Evolutionary conservation across 176 grass and related monocot species (phyloP).

Genomic region (Otatea glauca): DNA sequence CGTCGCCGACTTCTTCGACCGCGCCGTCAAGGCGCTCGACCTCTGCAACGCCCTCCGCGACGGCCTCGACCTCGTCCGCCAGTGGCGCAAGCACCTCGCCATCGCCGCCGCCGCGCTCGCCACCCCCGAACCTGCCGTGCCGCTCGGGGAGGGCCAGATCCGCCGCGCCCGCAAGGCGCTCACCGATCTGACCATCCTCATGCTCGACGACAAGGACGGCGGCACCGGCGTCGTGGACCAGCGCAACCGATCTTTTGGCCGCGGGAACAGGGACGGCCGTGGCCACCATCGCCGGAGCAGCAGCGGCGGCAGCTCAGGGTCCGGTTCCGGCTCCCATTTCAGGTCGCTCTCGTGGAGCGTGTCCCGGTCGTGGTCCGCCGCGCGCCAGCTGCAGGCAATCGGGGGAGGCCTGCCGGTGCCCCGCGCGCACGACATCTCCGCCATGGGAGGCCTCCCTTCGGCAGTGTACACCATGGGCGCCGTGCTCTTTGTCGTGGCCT

Average conservation of each 20-base stretch:
- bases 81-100: conserved; percentile 72
- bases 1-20: conserved; percentile 87
- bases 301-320: conserved; percentile 63
- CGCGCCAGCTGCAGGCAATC: conserved; percentile 91
- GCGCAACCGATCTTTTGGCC: conserved; percentile 84
- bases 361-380: conserved; percentile 85
- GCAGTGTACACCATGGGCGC: conserved; percentile 70
- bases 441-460: conserved; percentile 61
- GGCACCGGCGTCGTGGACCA: conserved; percentile 48
- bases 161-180: conserved; percentile 87
- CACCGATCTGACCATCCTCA: conserved; percentile 89
- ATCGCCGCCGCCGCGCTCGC: conserved; percentile 65
- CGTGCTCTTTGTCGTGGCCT: conserved; percentile 66
- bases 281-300: conserved; percentile 69
- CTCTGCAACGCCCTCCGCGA: conserved; percentile 92
- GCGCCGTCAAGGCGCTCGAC: conserved; percentile 89
- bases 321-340: conserved; percentile 58
- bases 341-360: conserved; percentile 92
- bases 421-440: conserved; percentile 52
- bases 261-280: not conserved
- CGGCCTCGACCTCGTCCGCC: conserved; percentile 78
- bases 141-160: conserved; percentile 75
- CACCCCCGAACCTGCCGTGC: not conserved
- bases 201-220: conserved; percentile 85
- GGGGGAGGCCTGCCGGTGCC: conserved; percentile 65